These are phyloP conservation scores for Penicillium alfredii DNA, from an alignment of 495 filamentous ascomycete genomes.

Conservation along the genomic window DNA sequence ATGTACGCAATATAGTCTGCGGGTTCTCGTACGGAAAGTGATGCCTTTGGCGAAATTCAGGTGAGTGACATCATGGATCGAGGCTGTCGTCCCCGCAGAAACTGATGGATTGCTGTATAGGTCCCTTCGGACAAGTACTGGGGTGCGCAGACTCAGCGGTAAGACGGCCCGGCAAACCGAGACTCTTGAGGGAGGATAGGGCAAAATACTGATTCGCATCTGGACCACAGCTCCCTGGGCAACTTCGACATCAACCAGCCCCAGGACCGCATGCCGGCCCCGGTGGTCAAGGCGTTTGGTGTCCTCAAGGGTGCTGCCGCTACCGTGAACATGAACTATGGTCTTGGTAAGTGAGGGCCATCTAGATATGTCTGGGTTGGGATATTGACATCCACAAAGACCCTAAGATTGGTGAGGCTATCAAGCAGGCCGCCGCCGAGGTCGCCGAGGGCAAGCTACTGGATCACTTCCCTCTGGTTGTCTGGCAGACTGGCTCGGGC, in stretches of 20 bases:
- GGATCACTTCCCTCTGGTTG: slow-evolving; percentile 97
- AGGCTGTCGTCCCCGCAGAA: slow-evolving; percentile 1
- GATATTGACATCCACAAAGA: slow-evolving; percentile 42
- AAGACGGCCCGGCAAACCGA: slow-evolving; percentile 23
- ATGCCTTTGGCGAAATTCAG: slow-evolving; percentile 94
- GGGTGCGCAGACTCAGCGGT: slow-evolving; percentile 96
- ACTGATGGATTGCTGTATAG: slow-evolving; percentile 35
- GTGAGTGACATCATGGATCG: slow-evolving; percentile 22
- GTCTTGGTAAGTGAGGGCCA: slow-evolving; percentile 65
- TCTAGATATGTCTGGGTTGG: no score
- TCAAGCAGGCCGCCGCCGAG: slow-evolving; percentile 89
- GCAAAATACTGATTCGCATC: slow-evolving; percentile 12
- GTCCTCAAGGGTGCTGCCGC: slow-evolving; percentile 97
- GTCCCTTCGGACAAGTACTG: slow-evolving; percentile 95
- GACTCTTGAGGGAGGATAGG: background rate
- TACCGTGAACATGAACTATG: slow-evolving; percentile 90
- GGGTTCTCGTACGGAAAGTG: slow-evolving; percentile 68
- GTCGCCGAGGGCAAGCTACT: slow-evolving; percentile 90
- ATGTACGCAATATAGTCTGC: slow-evolving; percentile 31
- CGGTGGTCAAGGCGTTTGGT: slow-evolving; percentile 88
- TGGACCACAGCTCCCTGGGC: slow-evolving; percentile 61
- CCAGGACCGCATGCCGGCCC: slow-evolving; percentile 94
- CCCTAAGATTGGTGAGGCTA: slow-evolving; percentile 85
- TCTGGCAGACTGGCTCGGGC: slow-evolving; percentile 98
- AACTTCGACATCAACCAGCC: slow-evolving; percentile 99